Evolutionary conservation across 2,329 filamentous ascomycete species (phyloP), one percentile per base, ranked within the genome.

Genomic region (Fusarium goolgardi): DNA sequence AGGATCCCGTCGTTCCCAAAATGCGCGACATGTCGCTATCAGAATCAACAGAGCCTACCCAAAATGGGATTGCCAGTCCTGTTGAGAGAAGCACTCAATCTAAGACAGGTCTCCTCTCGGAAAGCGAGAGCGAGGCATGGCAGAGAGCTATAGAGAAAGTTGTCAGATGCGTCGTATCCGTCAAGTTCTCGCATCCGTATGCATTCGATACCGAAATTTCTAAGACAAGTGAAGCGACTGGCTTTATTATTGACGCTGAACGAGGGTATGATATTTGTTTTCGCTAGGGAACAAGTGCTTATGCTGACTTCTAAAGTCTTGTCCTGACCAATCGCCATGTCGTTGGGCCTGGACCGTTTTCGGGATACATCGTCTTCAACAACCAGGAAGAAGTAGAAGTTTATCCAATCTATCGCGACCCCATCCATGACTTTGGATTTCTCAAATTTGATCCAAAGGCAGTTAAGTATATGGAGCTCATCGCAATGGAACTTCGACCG

Each of bases 381-480:
- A 99, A 99, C 76, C 96, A 99, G 80, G 96, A 99, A 71, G 86
- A 96, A 83, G 96, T 95, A 71, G 96, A 99, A 77, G 94, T 96
- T 35, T 92, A 93, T 76, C 95, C 96, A 9, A 93, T 99, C 43
- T 99, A 99, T 81, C 93, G 96, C 73, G 96, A 99, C 75, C 96
- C 96, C 11, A 94, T 99, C 16, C 96, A 99, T 83, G 96, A 99
- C 78, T 99, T 99, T 75, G 96, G 96, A 55, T 96, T 99, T 73
- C 86, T 99, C 45, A 90, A 95, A 74, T 99, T 98, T 81, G 93
- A 99, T 73, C 95, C 96, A 32, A 93, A 93, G 75, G 91, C 91
- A 6, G 97, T 99, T 82, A 97, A 97, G 78, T 97, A 99, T 79
- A 97, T 99, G 94, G 91, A n/a, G 85, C 98, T 35, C 87, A 89